A percentile compares a stretch with the other conserved stretches of the same genome.
phyloP scores from a whole-genome alignment of 148 eudicot species.

The Spergularia bocconei region DNA sequence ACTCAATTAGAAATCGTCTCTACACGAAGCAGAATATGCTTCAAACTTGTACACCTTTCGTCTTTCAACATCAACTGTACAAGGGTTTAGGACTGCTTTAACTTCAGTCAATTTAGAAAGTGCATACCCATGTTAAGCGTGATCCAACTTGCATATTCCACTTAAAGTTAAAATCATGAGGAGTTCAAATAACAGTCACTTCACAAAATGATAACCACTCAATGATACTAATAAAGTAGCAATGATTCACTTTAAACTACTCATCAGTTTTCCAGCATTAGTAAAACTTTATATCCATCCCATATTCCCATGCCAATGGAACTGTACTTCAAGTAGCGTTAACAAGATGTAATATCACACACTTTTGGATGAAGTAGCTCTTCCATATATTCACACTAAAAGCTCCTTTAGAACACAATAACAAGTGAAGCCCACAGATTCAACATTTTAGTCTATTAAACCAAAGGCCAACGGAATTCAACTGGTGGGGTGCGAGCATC shows the following conservation, averaged over 20 bases:
- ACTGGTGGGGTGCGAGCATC: too few relatives aligned
- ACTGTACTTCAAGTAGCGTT: background rate
- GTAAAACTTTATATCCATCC: slow-evolving; percentile 9
- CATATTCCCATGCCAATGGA: slow-evolving; percentile 22
- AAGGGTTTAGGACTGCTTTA: background rate
- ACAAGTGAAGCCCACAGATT: background rate
- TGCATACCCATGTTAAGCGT: slow-evolving; percentile 18
- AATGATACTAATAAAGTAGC: slow-evolving; percentile 16
- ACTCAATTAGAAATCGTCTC: background rate
- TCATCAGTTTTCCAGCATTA: slow-evolving; percentile 2
- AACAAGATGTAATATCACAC: background rate
- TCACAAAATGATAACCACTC: slow-evolving; percentile 17
- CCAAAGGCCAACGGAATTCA: too few relatives aligned
- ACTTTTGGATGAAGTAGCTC: background rate
- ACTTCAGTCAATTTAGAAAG: slow-evolving; percentile 13
- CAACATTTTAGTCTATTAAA: background rate
- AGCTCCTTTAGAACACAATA: background rate
- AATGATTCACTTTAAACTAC: slow-evolving; percentile 12
- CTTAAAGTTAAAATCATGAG: slow-evolving; percentile 15
- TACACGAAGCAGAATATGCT: slow-evolving; percentile 5
- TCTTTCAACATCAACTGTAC: slow-evolving; percentile 1
- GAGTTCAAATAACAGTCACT: slow-evolving; percentile 13
- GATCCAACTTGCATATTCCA: slow-evolving; percentile 24
- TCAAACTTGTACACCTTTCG: background rate
- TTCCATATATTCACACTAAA: too few relatives aligned